Evolutionary conservation across 768 basidiomycete genomes (phyloP).

Genomic region (Mycena metata): DNA sequence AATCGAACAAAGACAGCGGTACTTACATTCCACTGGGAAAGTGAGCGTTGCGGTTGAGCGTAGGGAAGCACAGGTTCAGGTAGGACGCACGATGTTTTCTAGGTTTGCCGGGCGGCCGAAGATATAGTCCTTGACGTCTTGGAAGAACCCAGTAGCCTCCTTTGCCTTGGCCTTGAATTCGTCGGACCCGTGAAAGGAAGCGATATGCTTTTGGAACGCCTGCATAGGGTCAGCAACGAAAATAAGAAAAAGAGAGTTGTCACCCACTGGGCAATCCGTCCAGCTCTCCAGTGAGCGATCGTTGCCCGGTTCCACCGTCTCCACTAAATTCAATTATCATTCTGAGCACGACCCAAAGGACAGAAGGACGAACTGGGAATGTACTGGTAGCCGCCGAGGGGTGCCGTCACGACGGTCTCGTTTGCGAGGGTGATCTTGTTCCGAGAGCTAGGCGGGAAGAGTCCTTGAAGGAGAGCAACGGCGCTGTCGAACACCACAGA

Average conservation of each 20-base stretch:
- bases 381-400: conserved; percentile 89
- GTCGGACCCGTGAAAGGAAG: conserved; percentile 69
- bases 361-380: conserved; percentile 69
- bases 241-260: background rate
- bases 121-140: conserved; percentile 74
- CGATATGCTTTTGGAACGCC: conserved; percentile 77
- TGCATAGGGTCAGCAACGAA: conserved; percentile 41
- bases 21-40: conserved; percentile 75
- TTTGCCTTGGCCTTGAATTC: conserved; percentile 75
- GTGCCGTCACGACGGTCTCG: conserved; percentile 76
- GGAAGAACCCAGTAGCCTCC: conserved; percentile 76
- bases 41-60: background rate
- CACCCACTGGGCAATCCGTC: conserved; percentile 66
- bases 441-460: conserved; percentile 82
- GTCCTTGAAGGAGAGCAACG: conserved; percentile 86
- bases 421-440: conserved; percentile 87
- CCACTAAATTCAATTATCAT: conserved; percentile 60
- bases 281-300: conserved; percentile 89
- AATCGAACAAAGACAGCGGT: too few species aligned
- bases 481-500: conserved; percentile 89
- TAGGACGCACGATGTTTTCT: conserved; percentile 73
- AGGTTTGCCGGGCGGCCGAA: conserved; percentile 76
- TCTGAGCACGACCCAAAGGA: background rate
- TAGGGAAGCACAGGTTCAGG: background rate
- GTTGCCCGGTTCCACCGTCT: conserved; percentile 87